Conservation (phyloP, 805 yeast species). For the Candida morakotiae region DNA sequence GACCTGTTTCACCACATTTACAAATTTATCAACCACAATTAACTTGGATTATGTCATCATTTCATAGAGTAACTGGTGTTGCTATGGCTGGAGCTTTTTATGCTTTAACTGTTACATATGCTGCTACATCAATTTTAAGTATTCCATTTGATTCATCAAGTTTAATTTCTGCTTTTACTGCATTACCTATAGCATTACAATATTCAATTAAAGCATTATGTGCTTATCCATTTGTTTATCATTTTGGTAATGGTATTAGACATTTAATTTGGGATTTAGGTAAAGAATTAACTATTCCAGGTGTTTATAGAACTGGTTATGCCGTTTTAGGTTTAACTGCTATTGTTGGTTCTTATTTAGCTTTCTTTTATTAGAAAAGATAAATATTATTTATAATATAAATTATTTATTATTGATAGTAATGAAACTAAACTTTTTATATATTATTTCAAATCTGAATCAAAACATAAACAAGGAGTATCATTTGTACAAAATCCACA, state of each 20-base stretch:
- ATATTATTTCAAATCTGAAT: slow-evolving; percentile 22
- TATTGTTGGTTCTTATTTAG: slow-evolving; percentile 53
- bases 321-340: slow-evolving; percentile 67
- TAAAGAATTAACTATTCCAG: slow-evolving; percentile 70
- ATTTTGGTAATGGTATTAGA: slow-evolving; percentile 82
- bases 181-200: slow-evolving; percentile 63
- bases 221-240: slow-evolving; percentile 85
- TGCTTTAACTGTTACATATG: slow-evolving; percentile 71
- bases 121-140: slow-evolving; percentile 53
- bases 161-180: slow-evolving; percentile 52
- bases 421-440: neutral
- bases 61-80: slow-evolving; percentile 88
- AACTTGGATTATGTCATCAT: slow-evolving; percentile 73
- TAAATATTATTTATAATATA: neutral
- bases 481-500: slow-evolving; percentile 38
- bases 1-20: slow-evolving; percentile 91
- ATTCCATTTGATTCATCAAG: slow-evolving; percentile 57
- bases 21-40: slow-evolving; percentile 88
- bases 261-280: slow-evolving; percentile 94
- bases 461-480: slow-evolving; percentile 40
- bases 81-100: slow-evolving; percentile 76
- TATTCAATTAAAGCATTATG: slow-evolving; percentile 61
- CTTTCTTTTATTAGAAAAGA: slow-evolving; percentile 31
- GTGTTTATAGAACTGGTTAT: slow-evolving; percentile 91
- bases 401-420: no score